Conservation (phyloP, 2,329 filamentous ascomycete species). For the Penicillium concentricum region DNA sequence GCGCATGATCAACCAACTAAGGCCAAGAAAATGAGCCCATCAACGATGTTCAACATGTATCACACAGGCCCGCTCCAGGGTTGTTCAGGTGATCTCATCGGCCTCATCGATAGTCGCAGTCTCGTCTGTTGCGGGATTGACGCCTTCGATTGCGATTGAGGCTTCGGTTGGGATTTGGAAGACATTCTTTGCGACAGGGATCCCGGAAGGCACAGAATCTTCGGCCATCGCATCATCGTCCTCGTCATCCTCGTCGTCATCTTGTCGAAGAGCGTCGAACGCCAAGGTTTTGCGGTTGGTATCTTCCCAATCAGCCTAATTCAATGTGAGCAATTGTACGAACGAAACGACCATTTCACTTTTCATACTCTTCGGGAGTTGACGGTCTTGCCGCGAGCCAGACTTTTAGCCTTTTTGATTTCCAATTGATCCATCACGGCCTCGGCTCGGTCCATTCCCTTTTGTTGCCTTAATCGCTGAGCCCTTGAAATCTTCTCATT, state of each 20-base stretch:
- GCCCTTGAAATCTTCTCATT: conserved; percentile 51
- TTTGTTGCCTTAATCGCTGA: conserved; percentile 55
- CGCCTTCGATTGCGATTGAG: conserved; percentile 11
- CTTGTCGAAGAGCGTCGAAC: conserved; percentile 41
- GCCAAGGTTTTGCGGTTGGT: conserved; percentile 36
- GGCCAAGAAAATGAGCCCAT: conserved; percentile 43
- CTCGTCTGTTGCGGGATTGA: conserved; percentile 25
- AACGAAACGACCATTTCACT: background rate
- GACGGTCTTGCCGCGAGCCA: conserved; percentile 49
- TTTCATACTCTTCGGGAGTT: conserved; percentile 47
- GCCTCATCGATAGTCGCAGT: conserved; percentile 36
- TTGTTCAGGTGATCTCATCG: conserved; percentile 46
- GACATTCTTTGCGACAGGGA: conserved; percentile 15
- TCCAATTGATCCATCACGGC: conserved; percentile 55
- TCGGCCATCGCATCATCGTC: conserved; percentile 34
- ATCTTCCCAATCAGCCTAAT: conserved; percentile 43
- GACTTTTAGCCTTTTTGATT: conserved; percentile 55
- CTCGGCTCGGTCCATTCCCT: conserved; percentile 57
- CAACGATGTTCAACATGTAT: conserved; percentile 13
- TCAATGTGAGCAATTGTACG: conserved; percentile 16
- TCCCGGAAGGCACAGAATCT: conserved; percentile 24
- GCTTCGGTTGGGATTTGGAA: conserved; percentile 10
- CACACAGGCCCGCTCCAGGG: background rate
- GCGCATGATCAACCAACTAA: conserved; percentile 62
- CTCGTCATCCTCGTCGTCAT: conserved; percentile 49